Evolutionary conservation across 129 eudicot genomes (phyloP).

Genomic region (Calendula officinalis): DNA sequence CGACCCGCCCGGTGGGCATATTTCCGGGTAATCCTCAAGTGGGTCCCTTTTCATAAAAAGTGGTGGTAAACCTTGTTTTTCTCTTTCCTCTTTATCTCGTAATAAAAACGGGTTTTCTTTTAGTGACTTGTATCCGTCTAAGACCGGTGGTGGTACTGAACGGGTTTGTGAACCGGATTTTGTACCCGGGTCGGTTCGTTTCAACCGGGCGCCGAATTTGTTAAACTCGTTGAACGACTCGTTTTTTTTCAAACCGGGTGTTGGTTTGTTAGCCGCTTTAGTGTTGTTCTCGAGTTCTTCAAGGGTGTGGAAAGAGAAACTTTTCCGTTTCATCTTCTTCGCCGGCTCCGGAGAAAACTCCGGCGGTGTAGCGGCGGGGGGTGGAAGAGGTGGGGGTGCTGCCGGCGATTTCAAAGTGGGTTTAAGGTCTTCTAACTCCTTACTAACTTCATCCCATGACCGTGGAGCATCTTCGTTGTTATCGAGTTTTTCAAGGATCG

Average conservation of each 20-base stretch:
- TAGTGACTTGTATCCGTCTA: constrained; percentile 49
- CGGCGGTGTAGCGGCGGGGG: not conserved
- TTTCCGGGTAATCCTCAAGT: constrained; percentile 71
- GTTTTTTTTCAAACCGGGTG: constrained; percentile 35
- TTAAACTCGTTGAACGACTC: constrained; percentile 35
- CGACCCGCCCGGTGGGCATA: constrained; percentile 85
- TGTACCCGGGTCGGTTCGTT: constrained; percentile 21
- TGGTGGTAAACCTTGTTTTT: constrained; percentile 61
- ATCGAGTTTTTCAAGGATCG: constrained; percentile 62
- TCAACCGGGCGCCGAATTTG: constrained; percentile 28
- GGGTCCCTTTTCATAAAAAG: constrained; percentile 53
- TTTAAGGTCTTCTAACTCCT: constrained; percentile 66
- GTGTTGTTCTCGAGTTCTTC: constrained; percentile 74
- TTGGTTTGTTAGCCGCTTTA: constrained; percentile 14
- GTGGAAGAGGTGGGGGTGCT: constrained; percentile 23
- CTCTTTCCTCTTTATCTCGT: constrained; percentile 58
- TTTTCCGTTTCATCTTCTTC: constrained; percentile 46
- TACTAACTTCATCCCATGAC: constrained; percentile 90
- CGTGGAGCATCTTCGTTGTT: constrained; percentile 67
- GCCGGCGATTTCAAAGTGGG: constrained; percentile 46
- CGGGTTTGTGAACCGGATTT: constrained; percentile 25
- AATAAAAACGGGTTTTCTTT: constrained; percentile 73
- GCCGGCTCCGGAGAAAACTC: constrained; percentile 16
- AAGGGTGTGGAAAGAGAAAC: constrained; percentile 77
- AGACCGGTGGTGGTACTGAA: constrained; percentile 21